Evolutionary conservation across 1,284 basidiomycete genomes (phyloP).

Genomic region (Cryptococcus hybrid): DNA sequence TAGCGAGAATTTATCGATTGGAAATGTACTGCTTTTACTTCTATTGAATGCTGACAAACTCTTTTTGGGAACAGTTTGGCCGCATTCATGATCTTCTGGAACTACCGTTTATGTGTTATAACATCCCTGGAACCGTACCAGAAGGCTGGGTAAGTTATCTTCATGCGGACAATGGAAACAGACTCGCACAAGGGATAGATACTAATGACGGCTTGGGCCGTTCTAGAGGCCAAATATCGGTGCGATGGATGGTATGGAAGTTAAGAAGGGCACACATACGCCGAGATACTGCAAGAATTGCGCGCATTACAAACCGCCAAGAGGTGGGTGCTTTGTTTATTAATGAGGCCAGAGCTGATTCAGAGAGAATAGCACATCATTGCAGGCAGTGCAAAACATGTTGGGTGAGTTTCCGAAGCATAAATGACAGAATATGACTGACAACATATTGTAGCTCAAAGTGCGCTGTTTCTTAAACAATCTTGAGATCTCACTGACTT

Average conservation of each 20-base stretch:
- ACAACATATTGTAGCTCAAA: conserved; percentile 20
- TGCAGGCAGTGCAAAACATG: conserved; percentile 80
- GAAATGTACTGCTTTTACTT: not conserved
- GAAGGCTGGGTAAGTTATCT: conserved; percentile 66
- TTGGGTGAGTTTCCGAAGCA: conserved; percentile 28
- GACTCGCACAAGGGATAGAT: no score
- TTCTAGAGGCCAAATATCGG: conserved; percentile 69
- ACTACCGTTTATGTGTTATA: conserved; percentile 75
- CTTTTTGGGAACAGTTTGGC: conserved; percentile 64
- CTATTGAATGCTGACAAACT: not conserved
- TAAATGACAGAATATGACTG: not conserved
- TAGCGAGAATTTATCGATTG: conserved; percentile 3
- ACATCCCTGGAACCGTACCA: conserved; percentile 86
- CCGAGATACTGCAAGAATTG: conserved; percentile 81
- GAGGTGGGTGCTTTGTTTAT: conserved; percentile 25
- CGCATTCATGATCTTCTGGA: conserved; percentile 76
- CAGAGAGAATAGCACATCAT: conserved; percentile 64
- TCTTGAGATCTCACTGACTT: not conserved
- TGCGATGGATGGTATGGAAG: conserved; percentile 70
- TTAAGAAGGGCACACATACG: conserved; percentile 74
- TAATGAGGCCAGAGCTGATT: conserved; percentile 51
- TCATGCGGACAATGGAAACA: not conserved
- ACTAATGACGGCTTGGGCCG: no score
- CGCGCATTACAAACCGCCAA: conserved; percentile 53
- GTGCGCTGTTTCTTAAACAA: conserved; percentile 47